Conservation (phyloP, 176 grass and related monocot species). For the Alloteropsis semialata region DNA sequence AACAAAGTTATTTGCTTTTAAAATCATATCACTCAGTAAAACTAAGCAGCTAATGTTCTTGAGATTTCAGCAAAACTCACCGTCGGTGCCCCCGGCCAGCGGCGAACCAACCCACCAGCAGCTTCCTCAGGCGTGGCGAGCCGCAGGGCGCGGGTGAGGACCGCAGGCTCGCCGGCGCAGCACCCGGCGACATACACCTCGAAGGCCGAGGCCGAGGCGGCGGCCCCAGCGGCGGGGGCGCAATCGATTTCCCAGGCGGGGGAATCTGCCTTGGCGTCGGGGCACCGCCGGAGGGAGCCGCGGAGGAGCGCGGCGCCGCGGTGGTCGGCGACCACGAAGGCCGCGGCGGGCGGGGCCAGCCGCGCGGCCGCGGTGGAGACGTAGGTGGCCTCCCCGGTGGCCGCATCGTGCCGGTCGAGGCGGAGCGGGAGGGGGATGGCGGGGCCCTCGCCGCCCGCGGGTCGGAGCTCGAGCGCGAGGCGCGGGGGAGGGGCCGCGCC, state of each 20-base stretch:
- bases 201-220: constrained; percentile 47
- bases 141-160: constrained; percentile 70
- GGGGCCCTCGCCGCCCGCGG: neutral
- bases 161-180: constrained; percentile 56
- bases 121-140: constrained; percentile 48
- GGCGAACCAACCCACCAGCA: constrained; percentile 20
- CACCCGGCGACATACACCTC: constrained; percentile 83
- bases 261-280: constrained; percentile 24
- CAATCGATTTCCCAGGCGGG: constrained; percentile 73
- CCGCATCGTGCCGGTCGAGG: constrained; percentile 58
- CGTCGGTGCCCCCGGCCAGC: neutral
- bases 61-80: constrained; percentile 20
- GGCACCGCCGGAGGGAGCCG: constrained; percentile 43
- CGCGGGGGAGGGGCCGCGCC: neutral
- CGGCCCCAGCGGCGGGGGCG: constrained; percentile 45
- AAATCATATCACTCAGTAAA: neutral
- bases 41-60: neutral
- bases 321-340: constrained; percentile 78
- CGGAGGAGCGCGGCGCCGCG: constrained; percentile 55
- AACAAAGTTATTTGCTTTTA: neutral
- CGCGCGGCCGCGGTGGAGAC: constrained; percentile 53
- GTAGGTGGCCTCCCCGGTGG: constrained; percentile 68
- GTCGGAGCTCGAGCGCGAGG: constrained; percentile 57
- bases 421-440: constrained; percentile 47
- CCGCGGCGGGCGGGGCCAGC: constrained; percentile 43